Evolutionary conservation across 2,329 filamentous ascomycete genomes (phyloP).

Genomic region (Alternaria solani): DNA sequence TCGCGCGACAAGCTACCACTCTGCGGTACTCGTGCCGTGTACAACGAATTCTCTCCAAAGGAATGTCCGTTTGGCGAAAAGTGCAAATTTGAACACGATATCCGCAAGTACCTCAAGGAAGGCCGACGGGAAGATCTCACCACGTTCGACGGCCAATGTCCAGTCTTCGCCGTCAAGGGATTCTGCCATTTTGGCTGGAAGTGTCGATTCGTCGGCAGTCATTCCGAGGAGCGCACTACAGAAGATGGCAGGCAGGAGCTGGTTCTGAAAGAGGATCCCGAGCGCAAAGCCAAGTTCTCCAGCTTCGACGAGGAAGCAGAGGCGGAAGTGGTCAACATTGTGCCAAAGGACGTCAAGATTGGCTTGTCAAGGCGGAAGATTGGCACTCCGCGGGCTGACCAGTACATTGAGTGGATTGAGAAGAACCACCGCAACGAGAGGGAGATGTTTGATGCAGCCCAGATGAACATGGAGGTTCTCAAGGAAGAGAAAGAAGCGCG

Average conservation of each 20-base stretch:
- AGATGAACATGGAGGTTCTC: conserved; percentile 38
- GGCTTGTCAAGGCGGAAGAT: conserved; percentile 76
- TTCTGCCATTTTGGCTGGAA: conserved; percentile 89
- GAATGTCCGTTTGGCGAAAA: conserved; percentile 79
- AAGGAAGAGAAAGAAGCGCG: conserved; percentile 65
- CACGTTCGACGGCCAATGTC: conserved; percentile 80
- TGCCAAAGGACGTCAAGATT: conserved; percentile 74
- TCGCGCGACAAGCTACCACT: conserved; percentile 80
- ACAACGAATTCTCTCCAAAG: conserved; percentile 79
- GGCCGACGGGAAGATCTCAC: conserved; percentile 82
- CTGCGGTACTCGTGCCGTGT: conserved; percentile 76
- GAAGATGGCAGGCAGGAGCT: conserved; percentile 86
- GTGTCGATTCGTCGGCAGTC: conserved; percentile 87
- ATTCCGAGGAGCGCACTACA: conserved; percentile 80
- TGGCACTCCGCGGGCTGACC: conserved; percentile 75
- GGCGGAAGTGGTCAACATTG: conserved; percentile 77
- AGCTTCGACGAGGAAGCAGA: conserved; percentile 52
- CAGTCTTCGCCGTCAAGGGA: conserved; percentile 78
- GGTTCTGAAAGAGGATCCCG: conserved; percentile 68
- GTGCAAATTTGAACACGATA: conserved; percentile 83
- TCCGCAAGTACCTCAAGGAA: conserved; percentile 83
- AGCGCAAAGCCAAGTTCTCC: conserved; percentile 56
- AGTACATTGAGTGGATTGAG: conserved; percentile 80
- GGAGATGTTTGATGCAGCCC: conserved; percentile 46
- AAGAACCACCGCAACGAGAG: conserved; percentile 60